phyloP scores from a whole-genome alignment of 169 alveolate genomes.

The Plasmodium knowlesi region DNA sequence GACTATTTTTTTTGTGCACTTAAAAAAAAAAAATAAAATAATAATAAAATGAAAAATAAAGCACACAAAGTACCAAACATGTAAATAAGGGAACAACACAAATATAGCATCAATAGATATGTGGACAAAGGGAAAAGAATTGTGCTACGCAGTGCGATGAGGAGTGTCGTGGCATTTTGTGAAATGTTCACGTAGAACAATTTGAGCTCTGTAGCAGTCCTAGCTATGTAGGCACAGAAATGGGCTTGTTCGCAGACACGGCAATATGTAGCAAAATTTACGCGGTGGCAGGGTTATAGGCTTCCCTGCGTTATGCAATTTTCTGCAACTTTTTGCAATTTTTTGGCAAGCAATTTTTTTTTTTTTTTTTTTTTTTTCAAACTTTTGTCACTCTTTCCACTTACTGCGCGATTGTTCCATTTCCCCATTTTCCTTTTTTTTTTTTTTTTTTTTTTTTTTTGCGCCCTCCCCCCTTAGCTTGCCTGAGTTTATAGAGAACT shows the following conservation, averaged over 20 bases:
- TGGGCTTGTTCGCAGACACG: background rate
- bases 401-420: background rate
- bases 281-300: background rate
- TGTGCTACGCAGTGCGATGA: background rate
- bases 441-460: conserved; percentile 8
- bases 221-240: background rate
- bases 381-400: background rate
- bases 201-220: background rate
- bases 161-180: background rate
- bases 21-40: too few species aligned
- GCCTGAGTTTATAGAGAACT: conserved; percentile 59
- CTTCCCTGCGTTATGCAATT: background rate
- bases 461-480: conserved; percentile 5
- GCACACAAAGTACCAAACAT: background rate
- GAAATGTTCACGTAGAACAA: background rate
- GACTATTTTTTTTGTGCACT: background rate
- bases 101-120: background rate
- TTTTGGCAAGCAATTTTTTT: background rate
- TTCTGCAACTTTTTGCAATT: background rate
- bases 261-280: background rate
- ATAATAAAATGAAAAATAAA: background rate
- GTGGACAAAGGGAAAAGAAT: background rate
- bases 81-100: background rate
- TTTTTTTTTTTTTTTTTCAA: background rate
- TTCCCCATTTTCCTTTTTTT: background rate